A percentile compares a stretch with the other conserved stretches of the same genome.
These are phyloP conservation scores for Clonostachys solani DNA, from an alignment of 2,329 filamentous ascomycete species.

Conservation along the genomic window DNA sequence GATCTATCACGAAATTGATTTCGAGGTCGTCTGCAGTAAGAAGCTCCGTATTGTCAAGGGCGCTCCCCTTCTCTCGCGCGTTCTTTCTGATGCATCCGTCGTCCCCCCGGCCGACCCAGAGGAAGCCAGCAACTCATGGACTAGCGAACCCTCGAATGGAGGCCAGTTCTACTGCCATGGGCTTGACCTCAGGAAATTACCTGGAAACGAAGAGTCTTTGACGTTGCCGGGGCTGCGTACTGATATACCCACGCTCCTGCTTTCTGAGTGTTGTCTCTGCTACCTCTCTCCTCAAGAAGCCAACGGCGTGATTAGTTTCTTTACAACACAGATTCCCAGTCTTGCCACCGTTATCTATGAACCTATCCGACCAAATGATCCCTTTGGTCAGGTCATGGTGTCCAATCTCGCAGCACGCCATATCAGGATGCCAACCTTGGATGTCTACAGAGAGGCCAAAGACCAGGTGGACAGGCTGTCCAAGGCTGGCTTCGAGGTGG, in stretches of 20 bases:
- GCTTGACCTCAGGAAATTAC: conserved; percentile 64
- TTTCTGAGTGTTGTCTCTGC: conserved; percentile 94
- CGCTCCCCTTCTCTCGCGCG: conserved; percentile 30
- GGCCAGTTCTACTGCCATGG: conserved; percentile 55
- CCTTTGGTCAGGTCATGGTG: conserved; percentile 91
- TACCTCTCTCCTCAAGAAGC: conserved; percentile 71
- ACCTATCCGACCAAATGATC: conserved; percentile 75
- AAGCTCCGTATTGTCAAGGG: conserved; percentile 57
- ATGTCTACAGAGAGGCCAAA: conserved; percentile 61
- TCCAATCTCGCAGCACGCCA: conserved; percentile 78
- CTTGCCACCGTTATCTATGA: conserved; percentile 77
- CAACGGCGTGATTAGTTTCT: conserved; percentile 59
- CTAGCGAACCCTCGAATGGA: conserved; percentile 27
- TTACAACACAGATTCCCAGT: conserved; percentile 45
- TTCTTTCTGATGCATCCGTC: conserved; percentile 27
- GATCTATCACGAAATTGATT: conserved; percentile 91
- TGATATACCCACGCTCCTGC: conserved; percentile 71
- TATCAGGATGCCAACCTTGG: conserved; percentile 80
- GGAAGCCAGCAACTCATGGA: conserved; percentile 32
- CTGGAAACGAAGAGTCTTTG: conserved; percentile 1
- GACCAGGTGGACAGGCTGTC: conserved; percentile 66
- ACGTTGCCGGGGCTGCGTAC: conserved; percentile 38
- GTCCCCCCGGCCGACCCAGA: conserved; percentile 1
- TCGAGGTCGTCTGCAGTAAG: conserved; percentile 64
- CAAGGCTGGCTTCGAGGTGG: conserved; percentile 57